Evolutionary conservation across 1,139 yeast species (phyloP).

Genomic region (Kurtzmaniella natalensis): DNA sequence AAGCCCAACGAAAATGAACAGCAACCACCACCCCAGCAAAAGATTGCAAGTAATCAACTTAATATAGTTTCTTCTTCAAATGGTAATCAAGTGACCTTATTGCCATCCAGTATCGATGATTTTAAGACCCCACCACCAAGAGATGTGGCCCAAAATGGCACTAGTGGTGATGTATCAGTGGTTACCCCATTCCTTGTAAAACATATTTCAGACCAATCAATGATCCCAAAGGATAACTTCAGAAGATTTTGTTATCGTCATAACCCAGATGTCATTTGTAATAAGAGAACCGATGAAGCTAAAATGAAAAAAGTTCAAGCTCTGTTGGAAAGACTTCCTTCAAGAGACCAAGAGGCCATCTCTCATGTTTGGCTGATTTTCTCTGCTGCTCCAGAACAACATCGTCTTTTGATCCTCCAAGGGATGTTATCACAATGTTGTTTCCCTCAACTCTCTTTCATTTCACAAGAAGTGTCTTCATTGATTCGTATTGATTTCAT

Average conservation of each 20-base stretch:
- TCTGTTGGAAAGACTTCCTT: conserved; percentile 53
- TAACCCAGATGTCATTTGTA: conserved; percentile 77
- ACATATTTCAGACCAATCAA: conserved; percentile 40
- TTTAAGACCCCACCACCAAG: conserved; percentile 6
- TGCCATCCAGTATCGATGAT: conserved; percentile 1
- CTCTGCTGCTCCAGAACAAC: conserved; percentile 64
- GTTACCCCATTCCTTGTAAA: conserved; percentile 44
- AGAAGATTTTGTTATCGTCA: conserved; percentile 84
- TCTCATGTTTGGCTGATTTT: conserved; percentile 77
- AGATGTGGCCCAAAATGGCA: background rate
- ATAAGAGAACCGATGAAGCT: conserved; percentile 63
- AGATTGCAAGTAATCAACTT: background rate
- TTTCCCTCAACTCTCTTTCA: conserved; percentile 84
- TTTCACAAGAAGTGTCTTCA: conserved; percentile 73
- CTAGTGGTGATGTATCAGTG: conserved; percentile 22
- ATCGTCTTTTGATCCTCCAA: conserved; percentile 70
- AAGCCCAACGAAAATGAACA: conserved; percentile 3
- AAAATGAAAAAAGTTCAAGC: conserved; percentile 62
- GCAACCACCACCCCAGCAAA: conserved; percentile 1
- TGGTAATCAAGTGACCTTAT: background rate
- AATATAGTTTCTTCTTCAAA: background rate
- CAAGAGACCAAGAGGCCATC: conserved; percentile 66
- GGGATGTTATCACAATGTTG: conserved; percentile 90
- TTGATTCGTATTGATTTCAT: conserved; percentile 87
- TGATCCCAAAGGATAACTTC: conserved; percentile 45